These are phyloP conservation scores for Trichoderma asperelloides DNA, from an alignment of 495 filamentous ascomycete species.

Conservation along the genomic window DNA sequence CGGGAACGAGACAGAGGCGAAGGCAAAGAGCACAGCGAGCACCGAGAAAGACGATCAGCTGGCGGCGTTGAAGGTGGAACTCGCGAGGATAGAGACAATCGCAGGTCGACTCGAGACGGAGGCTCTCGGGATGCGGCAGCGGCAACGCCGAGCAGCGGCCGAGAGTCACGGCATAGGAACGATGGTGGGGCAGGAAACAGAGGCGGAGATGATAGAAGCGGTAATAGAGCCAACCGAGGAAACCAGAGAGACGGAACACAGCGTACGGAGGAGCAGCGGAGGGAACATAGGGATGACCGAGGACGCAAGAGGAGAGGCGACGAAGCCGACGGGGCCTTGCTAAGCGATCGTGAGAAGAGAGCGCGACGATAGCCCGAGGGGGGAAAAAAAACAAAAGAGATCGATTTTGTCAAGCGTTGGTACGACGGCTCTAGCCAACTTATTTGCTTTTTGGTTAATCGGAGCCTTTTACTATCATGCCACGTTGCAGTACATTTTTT, in stretches of 20 bases:
- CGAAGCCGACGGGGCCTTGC: conserved; percentile 12
- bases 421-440: not conserved
- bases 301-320: conserved; percentile 3
- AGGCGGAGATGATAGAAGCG: not conserved
- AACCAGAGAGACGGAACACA: not conserved
- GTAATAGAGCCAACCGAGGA: not conserved
- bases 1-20: conserved; percentile 23
- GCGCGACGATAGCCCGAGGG: conserved; percentile 11
- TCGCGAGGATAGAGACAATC: conserved; percentile 2
- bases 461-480: not conserved
- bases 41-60: conserved; percentile 24
- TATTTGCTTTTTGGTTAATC: not conserved
- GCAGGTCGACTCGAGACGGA: not conserved
- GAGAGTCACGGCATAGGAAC: not conserved
- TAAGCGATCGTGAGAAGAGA: conserved; percentile 21
- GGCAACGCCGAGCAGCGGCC: not conserved
- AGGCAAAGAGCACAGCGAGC: conserved; percentile 29
- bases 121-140: not conserved
- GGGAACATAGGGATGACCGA: conserved; percentile 8
- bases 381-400: not conserved
- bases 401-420: not conserved
- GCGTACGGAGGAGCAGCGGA: conserved; percentile 4
- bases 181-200: not conserved
- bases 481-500: not conserved
- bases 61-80: not conserved